Conservation (phyloP, 257 asterid genomes). For the Dorcoceras hygrometricum region DNA sequence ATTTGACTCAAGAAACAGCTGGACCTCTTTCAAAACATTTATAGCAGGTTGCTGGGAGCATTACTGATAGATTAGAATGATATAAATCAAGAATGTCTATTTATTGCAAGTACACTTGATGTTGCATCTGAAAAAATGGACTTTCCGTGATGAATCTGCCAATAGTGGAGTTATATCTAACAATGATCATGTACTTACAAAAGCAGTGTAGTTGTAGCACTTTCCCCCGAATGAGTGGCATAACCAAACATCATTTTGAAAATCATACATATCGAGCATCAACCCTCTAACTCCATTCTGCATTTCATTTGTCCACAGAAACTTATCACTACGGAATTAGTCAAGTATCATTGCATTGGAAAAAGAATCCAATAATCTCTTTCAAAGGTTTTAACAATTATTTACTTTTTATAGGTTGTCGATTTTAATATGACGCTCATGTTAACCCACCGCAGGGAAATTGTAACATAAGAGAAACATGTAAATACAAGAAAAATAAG, state of each 20-base stretch:
- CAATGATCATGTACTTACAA: constrained; percentile 52
- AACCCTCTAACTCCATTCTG: constrained; percentile 95
- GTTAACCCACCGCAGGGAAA: not conserved
- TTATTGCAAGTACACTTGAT: not conserved
- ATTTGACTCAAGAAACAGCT: constrained; percentile 68
- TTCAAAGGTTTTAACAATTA: not conserved
- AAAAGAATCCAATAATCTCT: not conserved
- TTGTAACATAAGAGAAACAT: constrained; percentile 1
- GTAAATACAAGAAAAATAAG: constrained; percentile 1
- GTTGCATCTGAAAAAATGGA: not conserved
- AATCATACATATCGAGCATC: constrained; percentile 97
- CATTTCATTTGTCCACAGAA: constrained; percentile 29
- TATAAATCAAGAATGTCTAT: constrained; percentile 4
- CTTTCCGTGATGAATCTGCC: not conserved
- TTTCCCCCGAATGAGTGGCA: constrained; percentile 88
- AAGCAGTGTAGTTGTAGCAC: constrained; percentile 87
- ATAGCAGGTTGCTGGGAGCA: constrained; percentile 71
- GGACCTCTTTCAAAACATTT: constrained; percentile 74
- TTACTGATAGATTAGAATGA: constrained; percentile 26
- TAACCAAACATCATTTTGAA: constrained; percentile 78
- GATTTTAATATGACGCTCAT: not conserved
- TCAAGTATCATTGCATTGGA: not conserved
- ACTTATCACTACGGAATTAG: constrained; percentile 1
- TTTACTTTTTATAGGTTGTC: not conserved
- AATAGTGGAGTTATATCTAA: not conserved